Conservation (phyloP, 768 basidiomycete genomes). For the Antrodiella citrinella region DNA sequence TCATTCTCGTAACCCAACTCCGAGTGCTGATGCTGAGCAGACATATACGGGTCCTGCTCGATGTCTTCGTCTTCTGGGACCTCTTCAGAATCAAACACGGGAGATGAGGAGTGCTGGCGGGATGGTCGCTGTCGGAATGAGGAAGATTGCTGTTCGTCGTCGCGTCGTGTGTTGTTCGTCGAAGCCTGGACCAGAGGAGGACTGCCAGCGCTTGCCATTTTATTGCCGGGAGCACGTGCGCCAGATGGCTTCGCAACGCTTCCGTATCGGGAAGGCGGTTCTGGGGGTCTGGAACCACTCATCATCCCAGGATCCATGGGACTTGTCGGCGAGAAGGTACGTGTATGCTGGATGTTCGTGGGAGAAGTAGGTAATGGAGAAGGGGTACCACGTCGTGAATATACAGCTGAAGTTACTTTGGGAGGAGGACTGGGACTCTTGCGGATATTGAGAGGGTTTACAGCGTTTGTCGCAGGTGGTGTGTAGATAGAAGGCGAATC, state of each 20-base stretch:
- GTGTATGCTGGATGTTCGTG: not conserved
- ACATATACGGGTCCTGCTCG: no score
- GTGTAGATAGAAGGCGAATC: not conserved
- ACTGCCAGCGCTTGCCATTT: constrained; percentile 17
- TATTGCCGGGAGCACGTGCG: constrained; percentile 59
- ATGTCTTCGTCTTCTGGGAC: not conserved
- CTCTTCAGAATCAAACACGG: not conserved
- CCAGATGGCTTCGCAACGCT: constrained; percentile 54
- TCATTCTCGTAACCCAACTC: not conserved
- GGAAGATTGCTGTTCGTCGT: not conserved
- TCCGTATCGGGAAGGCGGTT: constrained; percentile 28
- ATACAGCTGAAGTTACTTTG: no score
- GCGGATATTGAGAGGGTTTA: constrained; percentile 1
- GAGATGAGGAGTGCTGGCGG: no score
- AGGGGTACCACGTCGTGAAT: not conserved
- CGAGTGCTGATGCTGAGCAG: not conserved
- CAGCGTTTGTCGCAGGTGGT: constrained; percentile 11
- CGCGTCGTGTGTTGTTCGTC: not conserved
- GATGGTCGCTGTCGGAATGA: no score
- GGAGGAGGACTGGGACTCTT: not conserved
- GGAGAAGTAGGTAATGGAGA: not conserved
- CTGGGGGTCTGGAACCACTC: not conserved
- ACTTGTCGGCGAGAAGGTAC: not conserved
- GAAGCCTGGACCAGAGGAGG: not conserved
- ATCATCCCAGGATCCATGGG: not conserved